These are phyloP conservation scores for Gastrodia elata DNA, from an alignment of 106 monocot species.

Conservation along the genomic window DNA sequence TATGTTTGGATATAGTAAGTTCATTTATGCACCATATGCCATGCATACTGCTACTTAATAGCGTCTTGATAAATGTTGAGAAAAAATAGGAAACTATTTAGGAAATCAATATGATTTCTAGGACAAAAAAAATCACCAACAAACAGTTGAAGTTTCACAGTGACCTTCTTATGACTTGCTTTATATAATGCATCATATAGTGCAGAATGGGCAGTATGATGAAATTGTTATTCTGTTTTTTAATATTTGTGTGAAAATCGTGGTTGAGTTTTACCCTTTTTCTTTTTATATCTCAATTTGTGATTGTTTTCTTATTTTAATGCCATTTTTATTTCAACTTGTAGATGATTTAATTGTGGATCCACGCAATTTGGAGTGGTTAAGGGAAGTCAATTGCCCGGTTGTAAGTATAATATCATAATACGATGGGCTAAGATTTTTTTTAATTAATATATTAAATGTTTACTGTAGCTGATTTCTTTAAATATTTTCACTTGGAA, in stretches of 20 bases:
- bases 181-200: no score
- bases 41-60: background rate
- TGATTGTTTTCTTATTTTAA: background rate
- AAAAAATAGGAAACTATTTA: background rate
- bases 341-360: conserved; percentile 96
- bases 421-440: background rate
- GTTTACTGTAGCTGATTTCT: background rate
- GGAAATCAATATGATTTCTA: background rate
- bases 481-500: background rate
- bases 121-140: background rate
- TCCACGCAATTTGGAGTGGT: conserved; percentile 94
- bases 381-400: conserved; percentile 93
- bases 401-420: conserved; percentile 44
- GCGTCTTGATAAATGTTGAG: background rate
- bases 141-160: background rate
- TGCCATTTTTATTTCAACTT: conserved; percentile 6
- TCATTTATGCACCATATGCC: background rate
- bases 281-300: background rate
- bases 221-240: background rate
- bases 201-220: background rate
- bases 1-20: conserved; percentile 98
- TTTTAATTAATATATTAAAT: background rate
- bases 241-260: background rate
- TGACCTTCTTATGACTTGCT: background rate
- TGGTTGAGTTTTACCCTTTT: background rate